Conservation (phyloP, 2,329 filamentous ascomycete species). For the Myriosclerotinia scirpicola region DNA sequence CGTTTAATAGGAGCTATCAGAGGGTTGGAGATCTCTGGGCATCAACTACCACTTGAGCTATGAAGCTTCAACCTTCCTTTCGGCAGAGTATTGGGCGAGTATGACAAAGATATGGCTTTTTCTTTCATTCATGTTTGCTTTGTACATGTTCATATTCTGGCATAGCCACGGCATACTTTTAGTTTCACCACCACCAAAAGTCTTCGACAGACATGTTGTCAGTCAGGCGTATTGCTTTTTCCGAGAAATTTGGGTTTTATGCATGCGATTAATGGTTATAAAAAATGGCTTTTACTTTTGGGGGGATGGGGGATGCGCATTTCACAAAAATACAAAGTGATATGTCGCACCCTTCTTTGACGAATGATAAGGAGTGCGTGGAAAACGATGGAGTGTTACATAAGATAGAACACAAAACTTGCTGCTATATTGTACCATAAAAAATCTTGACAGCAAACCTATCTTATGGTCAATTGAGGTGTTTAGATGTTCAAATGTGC, state of each 20-base stretch:
- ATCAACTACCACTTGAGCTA: slow-evolving; percentile 19
- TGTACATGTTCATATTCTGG: slow-evolving; percentile 37
- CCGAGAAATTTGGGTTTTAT: slow-evolving; percentile 24
- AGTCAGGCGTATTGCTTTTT: slow-evolving; percentile 32
- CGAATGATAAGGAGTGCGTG: slow-evolving; percentile 14
- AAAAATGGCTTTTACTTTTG: slow-evolving; percentile 28
- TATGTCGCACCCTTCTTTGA: slow-evolving; percentile 5
- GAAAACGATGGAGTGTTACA: not conserved
- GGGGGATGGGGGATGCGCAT: not conserved
- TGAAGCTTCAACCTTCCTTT: slow-evolving; percentile 10
- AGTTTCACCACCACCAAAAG: slow-evolving; percentile 28
- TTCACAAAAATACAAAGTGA: not conserved
- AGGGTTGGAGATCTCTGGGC: slow-evolving; percentile 39
- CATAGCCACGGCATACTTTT: slow-evolving; percentile 31
- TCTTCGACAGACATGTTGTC: slow-evolving; percentile 27
- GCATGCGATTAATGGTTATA: slow-evolving; percentile 31
- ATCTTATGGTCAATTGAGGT: slow-evolving; percentile 2
- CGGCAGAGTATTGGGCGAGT: slow-evolving; percentile 16
- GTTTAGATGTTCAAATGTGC: not conserved
- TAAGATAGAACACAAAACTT: slow-evolving; percentile 20
- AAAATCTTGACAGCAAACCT: slow-evolving; percentile 21
- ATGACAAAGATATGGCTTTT: slow-evolving; percentile 28
- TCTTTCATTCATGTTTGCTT: slow-evolving; percentile 33
- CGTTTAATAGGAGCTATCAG: slow-evolving; percentile 39
- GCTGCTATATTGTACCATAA: slow-evolving; percentile 23